Percentiles rank a stretch among this genome's conserved stretches.
Evolutionary conservation across 768 basidiomycete species (phyloP).

Genomic region (Roridomyces roridus): DNA sequence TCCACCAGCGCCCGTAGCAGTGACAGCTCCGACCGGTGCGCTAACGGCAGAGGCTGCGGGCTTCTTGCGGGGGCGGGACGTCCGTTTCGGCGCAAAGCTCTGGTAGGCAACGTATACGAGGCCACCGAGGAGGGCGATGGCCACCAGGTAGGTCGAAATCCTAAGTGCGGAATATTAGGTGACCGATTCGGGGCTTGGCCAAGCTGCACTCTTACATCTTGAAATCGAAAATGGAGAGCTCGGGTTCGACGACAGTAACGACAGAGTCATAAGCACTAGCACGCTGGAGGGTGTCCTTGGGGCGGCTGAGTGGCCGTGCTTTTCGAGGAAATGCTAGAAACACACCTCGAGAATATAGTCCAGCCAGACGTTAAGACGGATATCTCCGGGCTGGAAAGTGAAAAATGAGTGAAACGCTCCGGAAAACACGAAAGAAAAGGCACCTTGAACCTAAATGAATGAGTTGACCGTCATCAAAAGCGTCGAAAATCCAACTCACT

Average conservation of each 20-base stretch:
- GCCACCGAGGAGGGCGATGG: slow-evolving; percentile 66
- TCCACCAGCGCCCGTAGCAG: slow-evolving; percentile 69
- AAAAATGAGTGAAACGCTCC: background rate
- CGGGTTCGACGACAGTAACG: slow-evolving; percentile 82
- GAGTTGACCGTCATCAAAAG: slow-evolving; percentile 13
- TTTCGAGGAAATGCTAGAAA: slow-evolving; percentile 11
- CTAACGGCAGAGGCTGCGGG: slow-evolving; percentile 49
- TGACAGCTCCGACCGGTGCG: slow-evolving; percentile 60
- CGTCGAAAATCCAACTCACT: slow-evolving; percentile 55
- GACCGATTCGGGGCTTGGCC: slow-evolving; percentile 4
- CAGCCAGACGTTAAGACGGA: slow-evolving; percentile 78
- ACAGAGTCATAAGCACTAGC: slow-evolving; percentile 76
- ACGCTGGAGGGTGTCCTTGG: slow-evolving; percentile 44
- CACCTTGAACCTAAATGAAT: slow-evolving; percentile 64
- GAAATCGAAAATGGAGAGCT: slow-evolving; percentile 76
- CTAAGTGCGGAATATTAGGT: slow-evolving; percentile 30
- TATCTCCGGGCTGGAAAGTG: slow-evolving; percentile 68
- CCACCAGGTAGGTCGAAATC: slow-evolving; percentile 75
- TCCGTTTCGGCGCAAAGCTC: slow-evolving; percentile 71
- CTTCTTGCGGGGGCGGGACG: slow-evolving; percentile 48
- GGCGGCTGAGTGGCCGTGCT: background rate
- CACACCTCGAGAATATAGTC: slow-evolving; percentile 70
- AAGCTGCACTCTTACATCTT: slow-evolving; percentile 66
- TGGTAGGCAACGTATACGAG: slow-evolving; percentile 68
- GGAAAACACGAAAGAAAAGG: background rate